phyloP scores from a whole-genome alignment of 306 rosid species.

The Inga laurina region DNA sequence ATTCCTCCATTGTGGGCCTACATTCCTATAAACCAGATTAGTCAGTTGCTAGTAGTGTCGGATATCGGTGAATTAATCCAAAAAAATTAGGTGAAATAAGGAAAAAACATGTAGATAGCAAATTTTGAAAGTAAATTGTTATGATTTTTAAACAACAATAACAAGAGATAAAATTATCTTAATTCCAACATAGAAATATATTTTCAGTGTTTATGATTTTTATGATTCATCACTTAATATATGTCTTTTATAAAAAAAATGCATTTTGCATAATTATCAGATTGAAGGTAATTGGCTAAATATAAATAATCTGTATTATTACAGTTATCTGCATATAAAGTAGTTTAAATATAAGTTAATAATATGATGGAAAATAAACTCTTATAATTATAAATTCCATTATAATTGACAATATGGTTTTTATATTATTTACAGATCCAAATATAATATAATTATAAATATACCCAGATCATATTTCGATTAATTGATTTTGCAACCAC shows the following conservation, averaged over 20 bases:
- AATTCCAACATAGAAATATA: not conserved
- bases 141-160: not conserved
- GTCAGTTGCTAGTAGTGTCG: too few species aligned
- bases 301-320: not conserved
- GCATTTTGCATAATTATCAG: not conserved
- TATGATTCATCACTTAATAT: not conserved
- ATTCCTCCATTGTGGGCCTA: too few species aligned
- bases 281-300: not conserved
- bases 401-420: not conserved
- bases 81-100: too few species aligned
- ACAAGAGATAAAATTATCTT: not conserved
- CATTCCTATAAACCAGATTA: too few species aligned
- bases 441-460: not conserved
- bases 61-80: too few species aligned
- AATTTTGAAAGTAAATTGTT: not conserved
- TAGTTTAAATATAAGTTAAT: not conserved
- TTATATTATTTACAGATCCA: not conserved
- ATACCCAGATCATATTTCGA: not conserved
- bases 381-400: not conserved
- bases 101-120: not conserved
- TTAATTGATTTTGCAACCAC: slow-evolving; percentile 24
- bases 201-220: not conserved
- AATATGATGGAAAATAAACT: not conserved
- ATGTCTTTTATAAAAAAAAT: not conserved
- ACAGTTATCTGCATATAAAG: not conserved